Conservation (phyloP, 2,329 filamentous ascomycete genomes). For the Leptoxyphium fumago region DNA sequence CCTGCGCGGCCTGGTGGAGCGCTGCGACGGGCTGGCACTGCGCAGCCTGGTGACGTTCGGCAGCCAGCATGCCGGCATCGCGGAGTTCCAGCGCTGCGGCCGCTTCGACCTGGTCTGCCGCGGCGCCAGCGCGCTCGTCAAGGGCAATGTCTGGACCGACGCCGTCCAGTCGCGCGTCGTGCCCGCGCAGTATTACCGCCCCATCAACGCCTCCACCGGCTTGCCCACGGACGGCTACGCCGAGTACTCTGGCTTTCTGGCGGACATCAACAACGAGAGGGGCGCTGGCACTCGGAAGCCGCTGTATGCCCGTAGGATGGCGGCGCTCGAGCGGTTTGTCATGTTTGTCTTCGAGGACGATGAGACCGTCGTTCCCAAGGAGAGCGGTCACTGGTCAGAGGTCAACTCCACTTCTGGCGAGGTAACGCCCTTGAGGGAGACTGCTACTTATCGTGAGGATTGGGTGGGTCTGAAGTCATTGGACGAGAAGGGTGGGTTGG, state of each 20-base stretch:
- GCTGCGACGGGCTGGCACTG: constrained; percentile 75
- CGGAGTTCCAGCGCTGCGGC: constrained; percentile 62
- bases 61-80: constrained; percentile 84
- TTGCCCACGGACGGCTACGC: constrained; percentile 49
- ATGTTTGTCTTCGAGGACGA: constrained; percentile 88
- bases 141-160: constrained; percentile 62
- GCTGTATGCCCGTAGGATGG: constrained; percentile 56
- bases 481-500: constrained; percentile 63
- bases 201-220: constrained; percentile 45
- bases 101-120: constrained; percentile 65
- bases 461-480: constrained; percentile 76
- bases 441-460: constrained; percentile 70
- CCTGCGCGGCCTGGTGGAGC: constrained; percentile 77
- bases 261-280: constrained; percentile 93
- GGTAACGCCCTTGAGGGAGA: constrained; percentile 51
- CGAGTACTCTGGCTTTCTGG: constrained; percentile 70
- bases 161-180: constrained; percentile 70
- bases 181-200: constrained; percentile 88
- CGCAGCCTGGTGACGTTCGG: constrained; percentile 76
- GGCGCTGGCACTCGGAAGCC: constrained; percentile 20
- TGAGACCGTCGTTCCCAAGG: constrained; percentile 72
- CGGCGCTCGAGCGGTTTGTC: constrained; percentile 58
- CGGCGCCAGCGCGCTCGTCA: constrained; percentile 62
- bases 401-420: constrained; percentile 53
- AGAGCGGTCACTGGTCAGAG: constrained; percentile 82